Evolutionary conservation across 306 rosid genomes (phyloP), one percentile per base, ranked within the genome.

Genomic region (Chamaecrista fasciculata): DNA sequence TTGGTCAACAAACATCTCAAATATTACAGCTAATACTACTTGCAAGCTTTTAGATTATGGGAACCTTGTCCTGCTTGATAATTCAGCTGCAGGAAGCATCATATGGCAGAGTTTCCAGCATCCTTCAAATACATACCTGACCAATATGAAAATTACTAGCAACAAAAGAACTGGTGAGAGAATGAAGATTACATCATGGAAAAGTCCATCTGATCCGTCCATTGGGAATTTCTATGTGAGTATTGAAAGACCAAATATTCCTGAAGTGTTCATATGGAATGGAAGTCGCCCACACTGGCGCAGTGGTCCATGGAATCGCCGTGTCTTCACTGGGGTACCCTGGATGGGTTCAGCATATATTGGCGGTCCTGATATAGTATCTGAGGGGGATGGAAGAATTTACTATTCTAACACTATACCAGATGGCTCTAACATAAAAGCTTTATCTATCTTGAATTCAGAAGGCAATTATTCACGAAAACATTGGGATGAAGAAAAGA

Each of bases 271-370:
- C 12, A 31, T 59, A 6, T 69, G 78, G 80, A 37, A 79, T 36
- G 70, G 44, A 16, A 21, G 44, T 46, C 18, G 8, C 5, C 72
- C 80, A 2, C 36, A 8, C 15, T 83, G 78, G 77, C 61, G 84
- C n/a, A 72, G 44, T 33, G 82, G 87, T 28, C 87, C 67, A 3
- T 79, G 84, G 84, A 74, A 49, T 24, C 9, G 19, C 14, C 8
- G 37, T 0, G 26, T 11, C 46, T 83, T 79, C 57, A 26, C 53
- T 0, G 83, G 87, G 2, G 0, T 73, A 11, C 78, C 76, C 0
- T 1, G 1, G 2, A 80, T 66, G 84, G 4, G 37, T 11, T 0
- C 29, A 5, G 4, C 3, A 3, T 83, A 65, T 70, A 23, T 0
- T 19, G 8, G 60, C 7, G 70, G 73, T 4, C 47, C 18, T 11